These are phyloP conservation scores for Babesia ovis DNA, from an alignment of 169 alveolate genomes.

Conservation along the genomic window DNA sequence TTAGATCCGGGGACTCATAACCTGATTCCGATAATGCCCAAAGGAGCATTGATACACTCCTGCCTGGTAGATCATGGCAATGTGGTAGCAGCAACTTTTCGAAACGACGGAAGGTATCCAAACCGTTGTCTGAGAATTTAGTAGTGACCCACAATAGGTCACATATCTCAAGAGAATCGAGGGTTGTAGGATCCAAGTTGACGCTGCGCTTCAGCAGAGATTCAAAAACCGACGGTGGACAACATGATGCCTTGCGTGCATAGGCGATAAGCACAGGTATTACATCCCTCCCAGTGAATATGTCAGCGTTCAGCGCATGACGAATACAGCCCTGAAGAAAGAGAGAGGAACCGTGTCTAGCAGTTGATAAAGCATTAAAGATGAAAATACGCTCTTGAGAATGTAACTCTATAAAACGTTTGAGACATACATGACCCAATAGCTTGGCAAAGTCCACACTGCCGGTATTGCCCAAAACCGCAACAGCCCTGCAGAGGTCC, in stretches of 20 bases:
- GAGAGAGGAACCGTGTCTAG: conserved; percentile 42
- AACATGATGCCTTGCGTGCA: conserved; percentile 37
- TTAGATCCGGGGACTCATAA: conserved; percentile 21
- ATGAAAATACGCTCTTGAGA: conserved; percentile 31
- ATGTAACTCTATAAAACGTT: conserved; percentile 2
- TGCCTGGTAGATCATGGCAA: conserved; percentile 17
- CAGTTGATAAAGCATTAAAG: conserved; percentile 22
- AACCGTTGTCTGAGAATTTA: conserved; percentile 27
- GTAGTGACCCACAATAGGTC: conserved; percentile 57
- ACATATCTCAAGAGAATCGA: conserved; percentile 21
- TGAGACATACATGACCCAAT: conserved; percentile 32
- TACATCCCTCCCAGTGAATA: conserved; percentile 29
- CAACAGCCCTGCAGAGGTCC: conserved; percentile 46
- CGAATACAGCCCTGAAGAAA: conserved; percentile 28
- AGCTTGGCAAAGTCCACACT: conserved; percentile 61
- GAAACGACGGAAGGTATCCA: conserved; percentile 13
- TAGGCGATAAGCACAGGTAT: conserved; percentile 21
- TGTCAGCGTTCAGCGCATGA: neutral
- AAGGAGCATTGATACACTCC: conserved; percentile 52
- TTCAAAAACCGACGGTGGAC: conserved; percentile 37
- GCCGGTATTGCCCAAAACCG: conserved; percentile 26
- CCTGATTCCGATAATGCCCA: conserved; percentile 52
- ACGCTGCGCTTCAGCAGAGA: conserved; percentile 19
- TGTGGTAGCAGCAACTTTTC: conserved; percentile 3
- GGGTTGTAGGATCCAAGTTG: conserved; percentile 18